Evolutionary conservation across 768 basidiomycete species (phyloP).

Genomic region (Auricularia heimuer): DNA sequence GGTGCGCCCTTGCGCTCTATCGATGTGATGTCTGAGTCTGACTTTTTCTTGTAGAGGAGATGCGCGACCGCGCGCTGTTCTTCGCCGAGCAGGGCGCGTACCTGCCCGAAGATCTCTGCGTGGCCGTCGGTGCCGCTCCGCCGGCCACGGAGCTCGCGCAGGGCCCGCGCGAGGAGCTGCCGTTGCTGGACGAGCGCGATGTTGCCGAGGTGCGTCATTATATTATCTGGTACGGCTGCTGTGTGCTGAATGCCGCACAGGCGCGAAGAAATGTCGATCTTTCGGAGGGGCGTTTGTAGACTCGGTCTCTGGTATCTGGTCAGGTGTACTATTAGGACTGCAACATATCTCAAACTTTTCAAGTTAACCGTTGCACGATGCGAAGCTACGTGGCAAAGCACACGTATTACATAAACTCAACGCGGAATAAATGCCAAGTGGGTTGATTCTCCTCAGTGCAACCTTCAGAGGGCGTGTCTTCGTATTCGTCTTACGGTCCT

Average conservation of each 20-base stretch:
- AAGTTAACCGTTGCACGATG: too few relatives aligned
- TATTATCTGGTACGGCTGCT: background rate
- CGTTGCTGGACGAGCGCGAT: slow-evolving; percentile 51
- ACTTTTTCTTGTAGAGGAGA: slow-evolving; percentile 45
- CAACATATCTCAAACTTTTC: too few relatives aligned
- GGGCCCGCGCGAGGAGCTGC: slow-evolving; percentile 47
- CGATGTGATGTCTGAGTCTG: background rate
- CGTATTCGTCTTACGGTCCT: too few relatives aligned
- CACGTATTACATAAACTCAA: too few relatives aligned
- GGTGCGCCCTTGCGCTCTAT: slow-evolving; percentile 30
- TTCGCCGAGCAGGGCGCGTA: slow-evolving; percentile 63
- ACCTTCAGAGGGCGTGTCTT: too few relatives aligned
- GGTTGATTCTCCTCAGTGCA: too few relatives aligned
- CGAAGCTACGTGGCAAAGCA: too few relatives aligned
- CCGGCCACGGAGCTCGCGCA: slow-evolving; percentile 62
- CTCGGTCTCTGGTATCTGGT: too few relatives aligned
- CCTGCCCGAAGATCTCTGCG: slow-evolving; percentile 71
- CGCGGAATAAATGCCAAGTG: too few relatives aligned
- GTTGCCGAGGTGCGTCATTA: slow-evolving; percentile 39
- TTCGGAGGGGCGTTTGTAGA: background rate
- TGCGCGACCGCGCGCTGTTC: slow-evolving; percentile 51
- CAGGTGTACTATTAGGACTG: too few relatives aligned
- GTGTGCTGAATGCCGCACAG: slow-evolving; percentile 14
- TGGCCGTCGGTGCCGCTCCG: slow-evolving; percentile 65
- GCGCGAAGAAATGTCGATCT: slow-evolving; percentile 19